Evolutionary conservation across 1,139 yeast species (phyloP).

Genomic region (Meyerozyma smithsonii): DNA sequence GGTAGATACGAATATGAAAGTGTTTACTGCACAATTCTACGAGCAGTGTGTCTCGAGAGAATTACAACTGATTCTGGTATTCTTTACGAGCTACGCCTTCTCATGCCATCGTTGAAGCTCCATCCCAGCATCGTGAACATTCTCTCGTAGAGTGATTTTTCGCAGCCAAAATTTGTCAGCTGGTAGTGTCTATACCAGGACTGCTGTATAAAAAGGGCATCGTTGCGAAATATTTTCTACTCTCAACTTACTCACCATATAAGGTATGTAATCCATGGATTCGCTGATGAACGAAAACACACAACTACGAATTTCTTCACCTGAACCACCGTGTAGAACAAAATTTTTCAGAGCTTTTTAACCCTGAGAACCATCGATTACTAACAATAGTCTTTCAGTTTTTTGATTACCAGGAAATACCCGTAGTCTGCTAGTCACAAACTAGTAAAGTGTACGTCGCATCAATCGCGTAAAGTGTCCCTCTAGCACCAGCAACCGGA

Average conservation of each 20-base stretch:
- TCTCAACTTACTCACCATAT: not conserved
- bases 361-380: constrained; percentile 41
- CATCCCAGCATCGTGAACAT: not conserved
- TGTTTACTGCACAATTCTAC: not conserved
- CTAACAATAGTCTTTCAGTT: constrained; percentile 5
- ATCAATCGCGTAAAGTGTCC: too few species aligned
- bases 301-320: constrained; percentile 62
- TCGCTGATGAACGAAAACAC: constrained; percentile 36
- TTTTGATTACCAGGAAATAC: not conserved
- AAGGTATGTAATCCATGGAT: constrained; percentile 8
- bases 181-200: constrained; percentile 4
- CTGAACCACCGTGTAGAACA: constrained; percentile 55
- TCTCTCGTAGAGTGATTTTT: constrained; percentile 7
- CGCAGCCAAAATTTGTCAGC: constrained; percentile 6
- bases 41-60: not conserved
- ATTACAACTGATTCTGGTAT: not conserved
- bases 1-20: constrained; percentile 5
- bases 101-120: not conserved
- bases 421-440: too few species aligned
- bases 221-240: constrained; percentile 5
- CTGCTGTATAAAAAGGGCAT: constrained; percentile 4
- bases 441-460: too few species aligned
- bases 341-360: constrained; percentile 63
- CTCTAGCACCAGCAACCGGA: too few species aligned
- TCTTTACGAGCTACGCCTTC: not conserved